A percentile compares a stretch with the other conserved stretches of the same genome.
phyloP scores from a whole-genome alignment of 1,284 basidiomycete genomes.

The Exobasidium cylindrosporum region DNA sequence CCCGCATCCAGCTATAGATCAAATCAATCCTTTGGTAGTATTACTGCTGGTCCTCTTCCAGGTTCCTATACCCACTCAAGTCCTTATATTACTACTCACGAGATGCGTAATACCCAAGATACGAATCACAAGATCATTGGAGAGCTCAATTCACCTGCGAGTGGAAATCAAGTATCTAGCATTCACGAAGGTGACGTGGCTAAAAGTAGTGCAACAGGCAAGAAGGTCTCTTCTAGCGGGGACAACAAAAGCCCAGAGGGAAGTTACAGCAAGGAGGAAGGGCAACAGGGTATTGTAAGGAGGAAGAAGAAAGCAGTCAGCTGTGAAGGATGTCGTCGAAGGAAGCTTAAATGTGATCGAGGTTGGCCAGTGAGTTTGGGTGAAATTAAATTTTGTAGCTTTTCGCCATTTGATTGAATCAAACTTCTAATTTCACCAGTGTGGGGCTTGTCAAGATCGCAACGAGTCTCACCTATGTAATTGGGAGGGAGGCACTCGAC shows the following conservation, averaged over 20 bases:
- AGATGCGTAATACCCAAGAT: too few relatives aligned
- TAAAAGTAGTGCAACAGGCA: neutral
- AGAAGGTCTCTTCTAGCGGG: too few relatives aligned
- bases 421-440: conserved; percentile 9
- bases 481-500: conserved; percentile 45
- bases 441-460: conserved; percentile 35
- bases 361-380: conserved; percentile 27
- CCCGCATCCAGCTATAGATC: too few relatives aligned
- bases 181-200: too few relatives aligned
- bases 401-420: neutral
- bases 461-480: conserved; percentile 40
- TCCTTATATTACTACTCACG: too few relatives aligned
- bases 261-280: neutral
- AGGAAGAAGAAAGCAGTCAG: conserved; percentile 46
- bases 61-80: too few relatives aligned
- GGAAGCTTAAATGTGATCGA: conserved; percentile 47
- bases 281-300: conserved; percentile 14
- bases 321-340: conserved; percentile 42
- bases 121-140: too few relatives aligned
- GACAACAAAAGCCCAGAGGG: neutral
- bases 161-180: too few relatives aligned
- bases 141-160: too few relatives aligned
- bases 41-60: too few relatives aligned
- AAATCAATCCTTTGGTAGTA: too few relatives aligned
- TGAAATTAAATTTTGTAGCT: neutral